Evolutionary conservation across 2,329 filamentous ascomycete species (phyloP).

Genomic region (Aureobasidium pullulans): DNA sequence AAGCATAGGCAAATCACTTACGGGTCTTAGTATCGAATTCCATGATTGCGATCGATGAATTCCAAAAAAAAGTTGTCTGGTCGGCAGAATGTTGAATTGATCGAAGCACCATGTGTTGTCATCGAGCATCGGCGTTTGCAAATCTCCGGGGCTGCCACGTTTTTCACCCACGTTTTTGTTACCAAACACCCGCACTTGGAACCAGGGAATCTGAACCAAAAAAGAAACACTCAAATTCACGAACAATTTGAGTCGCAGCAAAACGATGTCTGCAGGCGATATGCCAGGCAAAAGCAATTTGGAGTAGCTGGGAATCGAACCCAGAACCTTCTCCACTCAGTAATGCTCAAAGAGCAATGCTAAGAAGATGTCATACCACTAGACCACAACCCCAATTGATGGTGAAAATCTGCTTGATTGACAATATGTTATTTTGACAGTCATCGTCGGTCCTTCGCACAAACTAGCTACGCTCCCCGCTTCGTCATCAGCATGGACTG

Average conservation of each 20-base stretch:
- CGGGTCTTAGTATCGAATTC: slow-evolving; percentile 68
- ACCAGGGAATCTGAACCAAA: not conserved
- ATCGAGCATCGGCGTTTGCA: not conserved
- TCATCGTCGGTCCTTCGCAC: no score
- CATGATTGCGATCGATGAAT: slow-evolving; percentile 41
- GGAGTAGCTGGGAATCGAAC: slow-evolving; percentile 14
- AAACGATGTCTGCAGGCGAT: not conserved
- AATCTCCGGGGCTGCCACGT: not conserved
- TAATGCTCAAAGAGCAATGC: slow-evolving; percentile 2
- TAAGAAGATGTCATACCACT: slow-evolving; percentile 15
- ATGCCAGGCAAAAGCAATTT: not conserved
- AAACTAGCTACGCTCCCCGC: not conserved
- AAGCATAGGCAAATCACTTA: slow-evolving; percentile 36
- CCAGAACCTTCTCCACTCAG: slow-evolving; percentile 14
- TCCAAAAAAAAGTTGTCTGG: not conserved
- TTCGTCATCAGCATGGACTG: no score
- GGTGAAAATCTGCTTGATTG: not conserved
- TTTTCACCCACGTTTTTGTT: not conserved
- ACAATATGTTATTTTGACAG: no score
- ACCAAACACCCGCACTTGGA: not conserved
- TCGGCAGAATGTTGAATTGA: not conserved
- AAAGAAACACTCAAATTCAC: not conserved
- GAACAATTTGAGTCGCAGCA: not conserved
- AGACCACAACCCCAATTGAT: slow-evolving; percentile 14
- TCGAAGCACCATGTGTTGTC: not conserved